Conservation (phyloP, 768 basidiomycete species). For the Clitopilus passeckerianus region DNA sequence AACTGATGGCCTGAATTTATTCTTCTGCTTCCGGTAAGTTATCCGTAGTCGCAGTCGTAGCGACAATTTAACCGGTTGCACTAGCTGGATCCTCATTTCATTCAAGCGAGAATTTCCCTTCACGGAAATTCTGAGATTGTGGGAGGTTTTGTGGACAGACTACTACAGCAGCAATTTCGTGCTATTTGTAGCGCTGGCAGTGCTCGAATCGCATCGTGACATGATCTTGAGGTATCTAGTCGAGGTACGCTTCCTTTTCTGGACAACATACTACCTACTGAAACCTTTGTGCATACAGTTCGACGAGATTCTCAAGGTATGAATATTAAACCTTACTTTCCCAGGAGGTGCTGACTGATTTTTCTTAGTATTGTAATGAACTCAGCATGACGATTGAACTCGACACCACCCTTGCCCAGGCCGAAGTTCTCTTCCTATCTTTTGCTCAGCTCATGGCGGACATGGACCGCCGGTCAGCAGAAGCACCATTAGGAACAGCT, state of each 20-base stretch:
- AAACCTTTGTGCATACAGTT: conserved; percentile 40
- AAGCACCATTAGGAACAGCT: conserved; percentile 22
- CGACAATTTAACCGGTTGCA: not conserved
- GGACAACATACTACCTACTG: not conserved
- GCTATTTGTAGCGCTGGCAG: conserved; percentile 91
- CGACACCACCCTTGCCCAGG: conserved; percentile 92
- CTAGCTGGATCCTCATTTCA: conserved; percentile 86
- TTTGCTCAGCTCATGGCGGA: conserved; percentile 87
- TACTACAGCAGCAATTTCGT: conserved; percentile 85
- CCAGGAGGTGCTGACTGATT: conserved; percentile 2
- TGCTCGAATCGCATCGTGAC: conserved; percentile 92
- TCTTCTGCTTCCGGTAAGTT: conserved; percentile 94
- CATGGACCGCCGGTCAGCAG: conserved; percentile 75
- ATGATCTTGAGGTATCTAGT: conserved; percentile 93
- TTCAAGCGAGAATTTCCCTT: conserved; percentile 98
- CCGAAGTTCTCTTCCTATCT: conserved; percentile 93
- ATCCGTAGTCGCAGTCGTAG: not conserved
- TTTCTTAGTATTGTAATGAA: conserved; percentile 79
- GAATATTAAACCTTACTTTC: conserved; percentile 5
- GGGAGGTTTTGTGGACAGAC: conserved; percentile 94
- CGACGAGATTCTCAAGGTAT: conserved; percentile 73
- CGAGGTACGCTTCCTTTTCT: conserved; percentile 51
- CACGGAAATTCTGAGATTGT: conserved; percentile 81
- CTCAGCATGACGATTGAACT: conserved; percentile 96
- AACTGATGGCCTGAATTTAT: conserved; percentile 88